Evolutionary conservation across 2,329 filamentous ascomycete species (phyloP).

Genomic region (Colletotrichum trifolii): DNA sequence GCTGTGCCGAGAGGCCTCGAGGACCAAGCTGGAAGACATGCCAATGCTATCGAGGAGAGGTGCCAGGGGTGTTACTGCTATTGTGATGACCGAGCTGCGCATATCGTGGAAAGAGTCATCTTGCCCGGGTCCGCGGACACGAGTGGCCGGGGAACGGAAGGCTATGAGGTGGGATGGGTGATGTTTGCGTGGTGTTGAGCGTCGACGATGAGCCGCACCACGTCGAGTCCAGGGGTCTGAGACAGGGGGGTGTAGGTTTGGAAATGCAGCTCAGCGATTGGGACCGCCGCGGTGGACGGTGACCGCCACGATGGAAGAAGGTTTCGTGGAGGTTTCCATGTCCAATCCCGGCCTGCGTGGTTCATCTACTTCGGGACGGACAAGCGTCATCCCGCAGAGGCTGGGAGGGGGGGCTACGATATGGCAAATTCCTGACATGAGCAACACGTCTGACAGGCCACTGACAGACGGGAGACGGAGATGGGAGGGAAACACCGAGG

Average conservation of each 20-base stretch:
- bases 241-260: not conserved
- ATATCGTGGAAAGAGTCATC: not conserved
- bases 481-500: slow-evolving; percentile 26
- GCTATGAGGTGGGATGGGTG: not conserved
- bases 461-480: not conserved
- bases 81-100: slow-evolving; percentile 18
- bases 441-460: not conserved
- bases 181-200: slow-evolving; percentile 5
- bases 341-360: slow-evolving; percentile 1
- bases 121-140: slow-evolving; percentile 15
- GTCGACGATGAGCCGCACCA: slow-evolving; percentile 14
- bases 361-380: slow-evolving; percentile 9
- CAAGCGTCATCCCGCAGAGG: slow-evolving; percentile 32
- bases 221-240: slow-evolving; percentile 14
- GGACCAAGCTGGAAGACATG: slow-evolving; percentile 6
- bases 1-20: not conserved
- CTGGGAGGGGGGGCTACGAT: not conserved
- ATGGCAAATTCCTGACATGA: slow-evolving; percentile 8
- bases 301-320: slow-evolving; percentile 11
- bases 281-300: no score
- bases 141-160: slow-evolving; percentile 29
- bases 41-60: slow-evolving; percentile 6
- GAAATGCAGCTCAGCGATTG: slow-evolving; percentile 1
- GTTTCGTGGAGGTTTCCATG: slow-evolving; percentile 12
- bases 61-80: not conserved